Conservation (phyloP, 805 yeast species). For the Candida caryicola region DNA sequence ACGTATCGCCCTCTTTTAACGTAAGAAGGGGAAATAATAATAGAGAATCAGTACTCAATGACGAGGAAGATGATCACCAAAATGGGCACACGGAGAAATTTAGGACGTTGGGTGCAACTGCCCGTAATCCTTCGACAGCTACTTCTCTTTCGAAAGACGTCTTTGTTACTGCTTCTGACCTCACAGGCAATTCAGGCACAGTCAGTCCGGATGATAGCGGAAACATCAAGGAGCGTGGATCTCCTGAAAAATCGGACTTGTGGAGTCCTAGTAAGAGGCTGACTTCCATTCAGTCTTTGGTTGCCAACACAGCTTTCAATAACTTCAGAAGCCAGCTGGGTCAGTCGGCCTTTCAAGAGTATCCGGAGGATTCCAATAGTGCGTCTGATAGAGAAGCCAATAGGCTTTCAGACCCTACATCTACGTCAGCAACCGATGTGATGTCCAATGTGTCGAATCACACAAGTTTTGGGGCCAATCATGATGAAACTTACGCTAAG, state of each 20-base stretch:
- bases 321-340: constrained; percentile 22
- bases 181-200: background rate
- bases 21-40: constrained; percentile 4
- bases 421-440: constrained; percentile 6
- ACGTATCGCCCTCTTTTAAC: constrained; percentile 19
- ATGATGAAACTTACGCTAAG: background rate
- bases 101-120: constrained; percentile 16
- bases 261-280: constrained; percentile 13
- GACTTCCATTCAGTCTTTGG: constrained; percentile 25
- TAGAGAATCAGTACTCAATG: constrained; percentile 15
- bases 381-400: background rate
- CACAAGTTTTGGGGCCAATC: constrained; percentile 1
- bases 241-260: constrained; percentile 5
- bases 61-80: constrained; percentile 9
- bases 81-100: constrained; percentile 15
- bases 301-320: constrained; percentile 36
- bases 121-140: constrained; percentile 11
- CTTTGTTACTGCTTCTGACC: constrained; percentile 19
- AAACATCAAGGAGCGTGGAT: constrained; percentile 6
- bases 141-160: constrained; percentile 18
- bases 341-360: background rate
- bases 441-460: constrained; percentile 4
- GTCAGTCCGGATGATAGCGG: background rate
- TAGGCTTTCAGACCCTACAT: constrained; percentile 4
- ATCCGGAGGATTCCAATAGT: constrained; percentile 1